A percentile compares a stretch with the other conserved stretches of the same genome.
Conservation (phyloP, 2,329 filamentous ascomycete genomes). For the Colletotrichum echinochloae region DNA sequence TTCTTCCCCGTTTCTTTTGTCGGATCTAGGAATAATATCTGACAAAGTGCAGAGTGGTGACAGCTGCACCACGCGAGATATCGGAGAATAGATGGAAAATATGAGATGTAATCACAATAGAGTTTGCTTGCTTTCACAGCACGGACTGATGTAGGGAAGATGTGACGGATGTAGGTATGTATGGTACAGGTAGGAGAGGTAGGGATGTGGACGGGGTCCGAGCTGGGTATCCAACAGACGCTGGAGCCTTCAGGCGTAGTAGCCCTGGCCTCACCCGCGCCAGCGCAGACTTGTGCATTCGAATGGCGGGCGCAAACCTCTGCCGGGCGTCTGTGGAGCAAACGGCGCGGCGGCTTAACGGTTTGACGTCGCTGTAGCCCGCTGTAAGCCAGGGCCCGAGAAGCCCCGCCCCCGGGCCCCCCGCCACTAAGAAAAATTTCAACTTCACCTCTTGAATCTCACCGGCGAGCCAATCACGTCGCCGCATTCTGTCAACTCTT, state of each 20-base stretch:
- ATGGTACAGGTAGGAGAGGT: constrained; percentile 11
- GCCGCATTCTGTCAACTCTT: constrained; percentile 49
- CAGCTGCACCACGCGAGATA: background rate
- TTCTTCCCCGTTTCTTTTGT: constrained; percentile 2
- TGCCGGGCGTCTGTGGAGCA: constrained; percentile 28
- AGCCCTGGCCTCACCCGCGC: background rate
- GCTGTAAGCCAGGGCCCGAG: constrained; percentile 34
- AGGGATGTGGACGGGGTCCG: constrained; percentile 9
- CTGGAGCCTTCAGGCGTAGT: background rate
- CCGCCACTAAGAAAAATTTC: constrained; percentile 38
- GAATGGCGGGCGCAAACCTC: constrained; percentile 1
- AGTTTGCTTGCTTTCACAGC: constrained; percentile 29
- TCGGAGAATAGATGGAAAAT: constrained; percentile 39
- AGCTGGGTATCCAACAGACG: constrained; percentile 1
- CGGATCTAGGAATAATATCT: background rate
- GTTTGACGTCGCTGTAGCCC: constrained; percentile 14
- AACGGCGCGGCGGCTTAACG: constrained; percentile 27
- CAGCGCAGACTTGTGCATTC: background rate
- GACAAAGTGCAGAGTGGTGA: constrained; percentile 17
- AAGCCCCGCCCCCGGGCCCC: background rate
- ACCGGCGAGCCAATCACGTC: constrained; percentile 52
- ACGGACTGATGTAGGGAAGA: constrained; percentile 21
- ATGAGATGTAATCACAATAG: constrained; percentile 34
- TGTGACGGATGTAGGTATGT: constrained; percentile 3
- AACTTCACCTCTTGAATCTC: constrained; percentile 37